Base-by-base conservation (phyloP, 108 stramenopile species). In the Skeletonema marinoi region DNA sequence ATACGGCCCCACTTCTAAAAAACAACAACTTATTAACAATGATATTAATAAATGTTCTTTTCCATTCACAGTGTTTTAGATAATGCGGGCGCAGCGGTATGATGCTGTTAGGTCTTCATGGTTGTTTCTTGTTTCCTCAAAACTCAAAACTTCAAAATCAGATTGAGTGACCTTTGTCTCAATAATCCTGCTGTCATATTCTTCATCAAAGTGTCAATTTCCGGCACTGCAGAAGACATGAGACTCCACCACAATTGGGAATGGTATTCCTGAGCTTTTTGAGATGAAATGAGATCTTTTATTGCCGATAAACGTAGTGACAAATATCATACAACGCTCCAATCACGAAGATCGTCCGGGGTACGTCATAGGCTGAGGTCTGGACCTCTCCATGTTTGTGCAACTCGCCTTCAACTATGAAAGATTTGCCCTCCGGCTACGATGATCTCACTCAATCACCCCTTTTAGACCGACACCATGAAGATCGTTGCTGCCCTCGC, bases 401-500 rank as follows among this genome's bases (percentile, higher is more conserved):
- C 44, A n/a, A 6, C 35, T 46, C 44, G 44, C 44, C 44, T 46
- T 46, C 44, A 46, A 46, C 44, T 46, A n/a, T 46, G 44, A 46
- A 46, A 46, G 44, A 46, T 46, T 46, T 46, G 44, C 44, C 44
- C 19, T 21, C 54, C 54, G 54, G 7, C 17, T 25, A 56, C n/a
- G 54, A 25, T 56, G 54, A 56, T 21, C 19, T 56, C 54, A 56
- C 54, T 56, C 48, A 14, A 46, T 25, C 54, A 56, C 21, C 54
- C 25, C 9, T 10, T 56, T 56, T 56, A 56, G 25, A 56, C 54
- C 6, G 6, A 21, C 82, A 93, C 77, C 71, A 93, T 93, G 92
- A 93, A 93, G 90, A 75, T 93, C 83, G 85, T 89, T 77, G 74
- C 91, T 85, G 73, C 84, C 73, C 88, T 90, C 84, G 84, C 87